Evolutionary conservation across 371 early-diverging fungal genomes (phyloP).

Genomic region (Saksenaea vasiformis): DNA sequence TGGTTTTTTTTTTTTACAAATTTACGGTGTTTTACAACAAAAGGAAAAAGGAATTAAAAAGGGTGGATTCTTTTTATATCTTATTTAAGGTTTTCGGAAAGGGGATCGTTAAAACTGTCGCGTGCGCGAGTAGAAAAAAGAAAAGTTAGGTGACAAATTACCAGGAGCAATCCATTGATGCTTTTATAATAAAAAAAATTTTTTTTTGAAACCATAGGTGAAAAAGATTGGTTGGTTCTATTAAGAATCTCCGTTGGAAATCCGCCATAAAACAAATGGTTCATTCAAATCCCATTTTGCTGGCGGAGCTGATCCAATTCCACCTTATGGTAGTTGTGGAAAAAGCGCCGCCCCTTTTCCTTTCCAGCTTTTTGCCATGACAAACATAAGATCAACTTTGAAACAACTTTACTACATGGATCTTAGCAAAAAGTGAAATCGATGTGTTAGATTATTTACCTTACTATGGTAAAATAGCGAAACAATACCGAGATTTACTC

Average conservation of each 20-base stretch:
- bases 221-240: neutral
- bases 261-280: slow-evolving; percentile 3
- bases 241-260: neutral
- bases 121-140: neutral
- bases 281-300: neutral
- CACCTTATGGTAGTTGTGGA: neutral
- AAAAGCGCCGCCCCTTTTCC: neutral
- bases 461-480: slow-evolving; percentile 6
- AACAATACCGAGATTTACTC: neutral
- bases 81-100: too few species aligned
- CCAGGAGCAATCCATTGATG: neutral
- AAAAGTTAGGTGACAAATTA: slow-evolving; percentile 1
- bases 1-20: too few species aligned
- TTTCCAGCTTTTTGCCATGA: neutral
- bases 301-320: neutral
- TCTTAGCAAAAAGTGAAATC: neutral
- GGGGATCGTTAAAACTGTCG: too few species aligned
- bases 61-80: neutral
- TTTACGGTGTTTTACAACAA: too few species aligned
- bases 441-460: neutral
- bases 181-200: neutral
- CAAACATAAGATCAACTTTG: neutral
- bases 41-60: neutral
- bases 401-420: neutral
- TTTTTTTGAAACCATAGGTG: slow-evolving; percentile 3